phyloP scores from a whole-genome alignment of 371 early-diverging fungal species.

The Entomophthora muscae region DNA sequence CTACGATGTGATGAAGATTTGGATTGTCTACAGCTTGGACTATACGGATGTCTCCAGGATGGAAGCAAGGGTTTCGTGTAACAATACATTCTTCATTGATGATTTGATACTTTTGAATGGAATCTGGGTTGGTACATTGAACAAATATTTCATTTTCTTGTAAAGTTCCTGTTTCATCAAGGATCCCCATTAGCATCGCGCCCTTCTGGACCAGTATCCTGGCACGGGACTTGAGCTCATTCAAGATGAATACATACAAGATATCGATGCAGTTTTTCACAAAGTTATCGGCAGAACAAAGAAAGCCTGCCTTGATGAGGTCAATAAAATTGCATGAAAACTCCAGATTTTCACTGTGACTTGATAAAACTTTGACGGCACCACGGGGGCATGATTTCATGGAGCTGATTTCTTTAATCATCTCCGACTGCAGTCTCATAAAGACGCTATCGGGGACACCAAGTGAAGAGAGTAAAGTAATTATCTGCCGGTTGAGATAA shows the following conservation, averaged over 20 bases:
- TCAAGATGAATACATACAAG: conserved; percentile 29
- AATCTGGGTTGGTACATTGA: conserved; percentile 20
- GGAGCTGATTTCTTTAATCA: conserved; percentile 23
- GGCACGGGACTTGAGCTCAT: conserved; percentile 45
- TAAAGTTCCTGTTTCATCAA: conserved; percentile 50
- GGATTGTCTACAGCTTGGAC: conserved; percentile 41
- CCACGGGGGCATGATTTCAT: conserved; percentile 21
- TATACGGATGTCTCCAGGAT: conserved; percentile 65
- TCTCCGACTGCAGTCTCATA: conserved; percentile 24
- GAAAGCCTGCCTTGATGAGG: conserved; percentile 36
- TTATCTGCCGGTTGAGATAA: conserved; percentile 56
- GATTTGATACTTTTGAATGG: conserved; percentile 12
- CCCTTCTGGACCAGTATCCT: conserved; percentile 46
- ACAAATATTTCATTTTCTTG: conserved; percentile 53
- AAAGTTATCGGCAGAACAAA: conserved; percentile 27
- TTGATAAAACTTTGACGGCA: conserved; percentile 26
- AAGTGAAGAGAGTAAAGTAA: conserved; percentile 39
- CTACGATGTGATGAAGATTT: conserved; percentile 31
- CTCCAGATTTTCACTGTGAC: conserved; percentile 33
- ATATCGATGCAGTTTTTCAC: conserved; percentile 31
- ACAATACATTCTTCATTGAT: conserved; percentile 35
- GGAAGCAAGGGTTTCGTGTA: conserved; percentile 55
- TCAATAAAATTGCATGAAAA: conserved; percentile 16
- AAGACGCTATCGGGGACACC: conserved; percentile 40
- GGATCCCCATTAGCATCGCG: conserved; percentile 50